Evolutionary conservation across 345 rosid species (phyloP).

Genomic region (Lepidium sativum): DNA sequence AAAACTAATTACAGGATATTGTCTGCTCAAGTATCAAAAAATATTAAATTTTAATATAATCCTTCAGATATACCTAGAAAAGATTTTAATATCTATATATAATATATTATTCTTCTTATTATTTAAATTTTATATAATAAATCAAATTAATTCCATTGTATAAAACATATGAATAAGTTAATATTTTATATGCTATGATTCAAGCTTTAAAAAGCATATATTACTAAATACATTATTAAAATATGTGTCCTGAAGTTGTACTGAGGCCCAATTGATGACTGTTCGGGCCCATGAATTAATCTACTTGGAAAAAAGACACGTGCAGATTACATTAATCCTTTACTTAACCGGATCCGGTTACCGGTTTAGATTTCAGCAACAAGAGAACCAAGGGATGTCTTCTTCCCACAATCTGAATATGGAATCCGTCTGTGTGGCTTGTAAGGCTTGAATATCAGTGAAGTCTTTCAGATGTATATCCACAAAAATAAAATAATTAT

Average conservation of each 20-base stretch:
- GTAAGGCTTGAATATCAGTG: not conserved
- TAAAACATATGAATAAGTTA: too few species aligned
- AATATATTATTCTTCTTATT: too few species aligned
- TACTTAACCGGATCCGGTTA: constrained; percentile 5
- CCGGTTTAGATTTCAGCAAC: not conserved
- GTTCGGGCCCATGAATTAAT: not conserved
- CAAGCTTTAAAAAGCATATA: too few species aligned
- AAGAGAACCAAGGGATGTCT: constrained; percentile 3
- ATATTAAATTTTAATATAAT: too few species aligned
- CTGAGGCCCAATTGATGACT: not conserved
- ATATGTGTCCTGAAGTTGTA: not conserved
- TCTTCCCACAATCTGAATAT: constrained; percentile 23
- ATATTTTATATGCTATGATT: too few species aligned
- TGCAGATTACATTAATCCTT: not conserved
- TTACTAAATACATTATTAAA: too few species aligned
- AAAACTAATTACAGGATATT: too few species aligned
- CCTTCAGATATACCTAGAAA: not conserved
- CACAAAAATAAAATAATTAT: constrained; percentile 17
- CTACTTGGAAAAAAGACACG: not conserved
- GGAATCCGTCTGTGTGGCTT: constrained; percentile 31
- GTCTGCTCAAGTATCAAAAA: too few species aligned
- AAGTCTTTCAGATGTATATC: constrained; percentile 18
- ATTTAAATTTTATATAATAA: too few species aligned
- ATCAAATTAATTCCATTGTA: too few species aligned
- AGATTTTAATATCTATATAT: too few species aligned